phyloP scores from a whole-genome alignment of 148 eudicot genomes.

The Rhododendron henanense region DNA sequence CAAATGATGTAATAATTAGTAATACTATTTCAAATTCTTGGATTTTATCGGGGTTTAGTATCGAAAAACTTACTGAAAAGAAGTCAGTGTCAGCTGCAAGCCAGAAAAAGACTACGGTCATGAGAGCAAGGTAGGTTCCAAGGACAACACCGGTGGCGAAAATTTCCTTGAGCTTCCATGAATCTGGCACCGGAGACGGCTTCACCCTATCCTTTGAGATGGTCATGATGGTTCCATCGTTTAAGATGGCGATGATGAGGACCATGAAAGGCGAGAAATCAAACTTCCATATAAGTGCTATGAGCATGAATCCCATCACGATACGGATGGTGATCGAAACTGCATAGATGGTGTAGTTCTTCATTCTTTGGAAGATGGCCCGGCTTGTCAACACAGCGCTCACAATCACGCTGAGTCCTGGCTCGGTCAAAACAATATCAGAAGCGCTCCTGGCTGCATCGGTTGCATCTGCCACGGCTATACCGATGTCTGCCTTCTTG shows the following conservation, averaged over 20 bases:
- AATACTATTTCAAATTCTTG: too few relatives aligned
- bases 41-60: neutral
- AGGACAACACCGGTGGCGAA: constrained; percentile 78
- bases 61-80: constrained; percentile 47
- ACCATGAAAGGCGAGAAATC: constrained; percentile 95
- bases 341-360: constrained; percentile 93
- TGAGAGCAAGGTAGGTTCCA: constrained; percentile 73
- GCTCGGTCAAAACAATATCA: constrained; percentile 88
- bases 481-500: constrained; percentile 91
- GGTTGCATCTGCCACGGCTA: constrained; percentile 91
- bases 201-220: constrained; percentile 91
- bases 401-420: constrained; percentile 84
- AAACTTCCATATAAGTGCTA: constrained; percentile 79
- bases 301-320: constrained; percentile 75
- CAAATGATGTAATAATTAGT: neutral
- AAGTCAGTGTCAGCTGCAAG: constrained; percentile 62
- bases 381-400: constrained; percentile 87
- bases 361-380: constrained; percentile 97
- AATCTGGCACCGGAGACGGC: constrained; percentile 88
- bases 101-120: constrained; percentile 71
- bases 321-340: constrained; percentile 93
- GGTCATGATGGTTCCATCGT: constrained; percentile 96
- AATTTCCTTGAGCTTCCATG: constrained; percentile 94
- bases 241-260: constrained; percentile 76
- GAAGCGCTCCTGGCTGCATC: constrained; percentile 95